A percentile compares a stretch with the other conserved stretches of the same genome.
These are phyloP conservation scores for Alternaria infectoria DNA, from an alignment of 2,329 filamentous ascomycete genomes.

Conservation along the genomic window DNA sequence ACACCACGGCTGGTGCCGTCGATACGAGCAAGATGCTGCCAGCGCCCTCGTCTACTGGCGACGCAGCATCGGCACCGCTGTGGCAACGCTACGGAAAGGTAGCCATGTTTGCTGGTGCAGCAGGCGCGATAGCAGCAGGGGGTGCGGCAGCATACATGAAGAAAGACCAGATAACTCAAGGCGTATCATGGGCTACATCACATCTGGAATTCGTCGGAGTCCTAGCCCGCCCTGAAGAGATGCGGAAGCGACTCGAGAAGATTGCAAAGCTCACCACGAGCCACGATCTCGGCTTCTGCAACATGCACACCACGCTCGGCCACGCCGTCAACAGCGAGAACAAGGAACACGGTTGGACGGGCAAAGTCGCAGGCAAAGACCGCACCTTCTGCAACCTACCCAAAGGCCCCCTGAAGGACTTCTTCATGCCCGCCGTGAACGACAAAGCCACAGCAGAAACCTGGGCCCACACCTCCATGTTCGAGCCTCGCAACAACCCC, in stretches of 20 bases:
- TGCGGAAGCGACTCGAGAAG: slow-evolving; percentile 73
- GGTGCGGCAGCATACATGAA: slow-evolving; percentile 87
- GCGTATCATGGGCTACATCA: slow-evolving; percentile 82
- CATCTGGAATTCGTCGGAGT: slow-evolving; percentile 95
- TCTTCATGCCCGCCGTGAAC: slow-evolving; percentile 65
- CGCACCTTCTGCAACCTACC: slow-evolving; percentile 82
- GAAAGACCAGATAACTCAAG: slow-evolving; percentile 76
- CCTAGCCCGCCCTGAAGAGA: slow-evolving; percentile 80
- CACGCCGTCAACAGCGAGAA: slow-evolving; percentile 63
- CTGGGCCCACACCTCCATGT: slow-evolving; percentile 81
- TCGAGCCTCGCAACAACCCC: slow-evolving; percentile 73
- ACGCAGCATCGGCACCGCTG: slow-evolving; percentile 52
- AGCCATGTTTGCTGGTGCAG: slow-evolving; percentile 83
- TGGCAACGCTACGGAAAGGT: slow-evolving; percentile 87
- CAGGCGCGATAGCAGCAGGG: slow-evolving; percentile 79
- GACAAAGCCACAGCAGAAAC: slow-evolving; percentile 80
- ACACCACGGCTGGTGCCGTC: slow-evolving; percentile 26
- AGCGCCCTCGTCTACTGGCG: slow-evolving; percentile 48
- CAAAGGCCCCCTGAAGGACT: slow-evolving; percentile 41
- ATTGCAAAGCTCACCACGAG: slow-evolving; percentile 70
- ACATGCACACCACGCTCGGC: slow-evolving; percentile 86
- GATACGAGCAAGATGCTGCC: slow-evolving; percentile 46
- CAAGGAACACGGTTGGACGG: slow-evolving; percentile 50
- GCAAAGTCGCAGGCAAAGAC: slow-evolving; percentile 68
- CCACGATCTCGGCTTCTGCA: slow-evolving; percentile 77